Conservation (phyloP, 2,329 filamentous ascomycete genomes). For the Lasiodiplodia citricola region DNA sequence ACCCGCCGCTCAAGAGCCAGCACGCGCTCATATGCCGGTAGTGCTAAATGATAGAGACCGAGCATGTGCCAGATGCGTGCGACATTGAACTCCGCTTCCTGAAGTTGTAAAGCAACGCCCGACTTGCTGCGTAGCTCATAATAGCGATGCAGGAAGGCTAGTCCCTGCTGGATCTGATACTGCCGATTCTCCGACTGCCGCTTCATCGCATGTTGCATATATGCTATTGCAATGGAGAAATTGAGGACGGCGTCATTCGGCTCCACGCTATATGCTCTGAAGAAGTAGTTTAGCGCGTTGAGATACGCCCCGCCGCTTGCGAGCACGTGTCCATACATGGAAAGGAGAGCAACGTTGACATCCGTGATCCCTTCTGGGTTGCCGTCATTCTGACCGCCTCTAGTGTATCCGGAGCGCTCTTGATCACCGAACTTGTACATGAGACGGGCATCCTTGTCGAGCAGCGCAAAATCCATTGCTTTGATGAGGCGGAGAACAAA, state of each 20-base stretch:
- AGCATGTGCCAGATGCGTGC: slow-evolving; percentile 77
- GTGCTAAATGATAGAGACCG: slow-evolving; percentile 73
- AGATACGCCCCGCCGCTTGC: slow-evolving; percentile 83
- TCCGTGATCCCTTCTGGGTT: slow-evolving; percentile 46
- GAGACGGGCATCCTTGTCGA: slow-evolving; percentile 58
- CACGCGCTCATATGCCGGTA: slow-evolving; percentile 71
- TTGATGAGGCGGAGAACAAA: slow-evolving; percentile 92
- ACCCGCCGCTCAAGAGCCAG: slow-evolving; percentile 57
- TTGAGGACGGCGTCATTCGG: slow-evolving; percentile 79
- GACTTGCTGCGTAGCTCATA: slow-evolving; percentile 62
- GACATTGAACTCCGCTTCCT: slow-evolving; percentile 84
- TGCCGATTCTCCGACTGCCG: slow-evolving; percentile 89
- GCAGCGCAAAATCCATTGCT: slow-evolving; percentile 74
- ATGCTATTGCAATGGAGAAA: slow-evolving; percentile 74
- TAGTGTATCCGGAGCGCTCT: slow-evolving; percentile 46
- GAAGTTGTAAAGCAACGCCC: slow-evolving; percentile 55
- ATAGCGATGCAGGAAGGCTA: slow-evolving; percentile 80
- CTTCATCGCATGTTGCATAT: slow-evolving; percentile 88
- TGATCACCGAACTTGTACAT: slow-evolving; percentile 46
- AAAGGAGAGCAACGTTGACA: slow-evolving; percentile 80
- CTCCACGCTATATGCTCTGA: slow-evolving; percentile 69
- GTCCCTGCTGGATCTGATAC: slow-evolving; percentile 82
- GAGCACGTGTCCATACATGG: slow-evolving; percentile 89
- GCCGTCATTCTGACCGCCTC: slow-evolving; percentile 43
- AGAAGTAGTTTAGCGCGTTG: slow-evolving; percentile 86